Evolutionary conservation across 768 basidiomycete species (phyloP).

Genomic region (Collybia sp.): DNA sequence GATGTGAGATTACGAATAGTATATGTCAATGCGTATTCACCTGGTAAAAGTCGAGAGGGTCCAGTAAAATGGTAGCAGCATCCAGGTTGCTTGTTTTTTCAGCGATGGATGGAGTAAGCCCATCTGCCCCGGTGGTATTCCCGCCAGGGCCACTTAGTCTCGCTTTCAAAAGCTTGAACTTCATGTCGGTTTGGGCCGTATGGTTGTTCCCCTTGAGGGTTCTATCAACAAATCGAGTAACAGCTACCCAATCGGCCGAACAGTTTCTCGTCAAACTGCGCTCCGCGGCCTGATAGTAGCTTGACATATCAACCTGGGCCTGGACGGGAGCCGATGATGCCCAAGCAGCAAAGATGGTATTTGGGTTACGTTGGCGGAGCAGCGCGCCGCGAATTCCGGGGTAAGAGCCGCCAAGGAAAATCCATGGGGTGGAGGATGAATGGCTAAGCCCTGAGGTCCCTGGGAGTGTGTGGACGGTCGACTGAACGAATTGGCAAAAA

Average conservation of each 20-base stretch:
- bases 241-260: slow-evolving; percentile 47
- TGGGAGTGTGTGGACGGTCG: neutral
- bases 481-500: slow-evolving; percentile 39
- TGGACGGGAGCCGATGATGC: slow-evolving; percentile 46
- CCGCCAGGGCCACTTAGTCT: slow-evolving; percentile 37
- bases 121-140: slow-evolving; percentile 29
- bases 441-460: slow-evolving; percentile 9
- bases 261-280: slow-evolving; percentile 45
- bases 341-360: slow-evolving; percentile 42
- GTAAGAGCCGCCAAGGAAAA: slow-evolving; percentile 47
- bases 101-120: slow-evolving; percentile 25
- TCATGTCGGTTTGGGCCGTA: slow-evolving; percentile 30
- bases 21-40: slow-evolving; percentile 14
- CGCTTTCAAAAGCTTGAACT: slow-evolving; percentile 36
- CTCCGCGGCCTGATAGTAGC: slow-evolving; percentile 46
- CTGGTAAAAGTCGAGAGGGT: slow-evolving; percentile 44
- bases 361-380: slow-evolving; percentile 41
- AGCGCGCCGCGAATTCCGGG: slow-evolving; percentile 41
- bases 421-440: slow-evolving; percentile 41
- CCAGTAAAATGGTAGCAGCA: slow-evolving; percentile 43
- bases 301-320: slow-evolving; percentile 45
- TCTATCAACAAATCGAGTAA: slow-evolving; percentile 36
- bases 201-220: slow-evolving; percentile 26
- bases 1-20: neutral
- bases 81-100: slow-evolving; percentile 30